Percentiles rank a stretch among this genome's conserved stretches.
phyloP scores from a whole-genome alignment of 768 basidiomycete genomes.

The Pholiota microspora region DNA sequence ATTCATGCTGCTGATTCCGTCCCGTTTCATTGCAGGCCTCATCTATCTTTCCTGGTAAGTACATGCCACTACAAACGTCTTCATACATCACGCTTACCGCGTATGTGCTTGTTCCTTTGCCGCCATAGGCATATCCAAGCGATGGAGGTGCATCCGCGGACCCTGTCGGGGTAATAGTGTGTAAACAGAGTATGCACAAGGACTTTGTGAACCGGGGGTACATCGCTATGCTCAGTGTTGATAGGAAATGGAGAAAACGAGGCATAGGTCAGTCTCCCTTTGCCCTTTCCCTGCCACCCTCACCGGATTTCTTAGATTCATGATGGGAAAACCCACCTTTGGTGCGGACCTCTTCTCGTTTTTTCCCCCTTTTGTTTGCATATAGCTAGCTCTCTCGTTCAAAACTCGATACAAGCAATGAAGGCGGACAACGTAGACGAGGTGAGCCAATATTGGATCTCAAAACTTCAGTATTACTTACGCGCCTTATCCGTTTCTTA shows the following conservation, averaged over 20 bases:
- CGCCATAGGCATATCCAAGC: slow-evolving; percentile 55
- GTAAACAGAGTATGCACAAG: slow-evolving; percentile 92
- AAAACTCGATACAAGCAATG: slow-evolving; percentile 84
- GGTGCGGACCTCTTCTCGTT: slow-evolving; percentile 40
- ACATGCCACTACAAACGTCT: neutral
- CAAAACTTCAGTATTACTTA: neutral
- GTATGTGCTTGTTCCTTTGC: neutral
- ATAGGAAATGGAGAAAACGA: slow-evolving; percentile 78
- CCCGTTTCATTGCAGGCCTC: slow-evolving; percentile 59
- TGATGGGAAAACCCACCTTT: slow-evolving; percentile 39
- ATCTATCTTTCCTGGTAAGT: slow-evolving; percentile 72
- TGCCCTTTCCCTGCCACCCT: slow-evolving; percentile 37
- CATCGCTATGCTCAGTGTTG: slow-evolving; percentile 96
- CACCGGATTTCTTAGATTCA: slow-evolving; percentile 43
- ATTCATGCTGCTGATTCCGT: slow-evolving; percentile 9
- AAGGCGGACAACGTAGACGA: slow-evolving; percentile 79
- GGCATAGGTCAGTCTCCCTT: slow-evolving; percentile 76
- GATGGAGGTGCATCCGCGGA: slow-evolving; percentile 22
- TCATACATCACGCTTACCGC: neutral
- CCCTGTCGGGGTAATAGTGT: slow-evolving; percentile 91
- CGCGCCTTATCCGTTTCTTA: neutral
- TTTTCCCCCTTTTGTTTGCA: slow-evolving; percentile 31
- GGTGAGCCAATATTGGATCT: slow-evolving; percentile 38
- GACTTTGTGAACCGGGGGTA: slow-evolving; percentile 83
- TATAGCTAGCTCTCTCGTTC: slow-evolving; percentile 82